Base-by-base conservation (phyloP, 2,329 filamentous ascomycete species). In the Lomentospora prolificans region DNA sequence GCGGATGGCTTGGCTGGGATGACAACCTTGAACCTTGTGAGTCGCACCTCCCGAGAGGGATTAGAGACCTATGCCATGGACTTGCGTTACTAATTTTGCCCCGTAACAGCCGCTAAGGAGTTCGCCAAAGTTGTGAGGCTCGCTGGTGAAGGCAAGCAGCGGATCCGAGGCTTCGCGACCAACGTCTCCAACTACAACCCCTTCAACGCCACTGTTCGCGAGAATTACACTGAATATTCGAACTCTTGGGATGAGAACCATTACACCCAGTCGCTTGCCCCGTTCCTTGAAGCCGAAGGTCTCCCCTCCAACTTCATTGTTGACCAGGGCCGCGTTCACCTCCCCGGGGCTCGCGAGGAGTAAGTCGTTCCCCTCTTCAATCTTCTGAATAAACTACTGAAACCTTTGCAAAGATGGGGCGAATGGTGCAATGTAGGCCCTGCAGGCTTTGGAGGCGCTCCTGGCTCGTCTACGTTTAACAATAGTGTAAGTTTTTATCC, bases 1-100 rank as follows among this genome's bases (percentile, higher is more conserved):
- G 77, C 24, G 81, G 82, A 57, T 85, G 82, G 82, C 72, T 85
- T 36, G 81, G 81, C 62, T 84, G 81, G 81, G 65, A 75, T n/a
- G 80, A 78, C 58, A 85, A 85, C 68, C 75, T 81, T 44, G 66
- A 66, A 10, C 66, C 71, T n/a, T 62, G 68, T 69, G 63, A 55
- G 63, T 57, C n/a, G 5, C 33, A 7, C 31, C 9, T 8, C 28
- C 14, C n/a, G 25, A 14, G 9, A 25, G 8, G 27, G 22, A 27
- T 19, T 27, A 53, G 19, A 9, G 14, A 31, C 22, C 12, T 17
- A n/a, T n/a, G 19, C 12, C 19, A 25, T 22, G 4, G 7, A 30
- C 24, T 17, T 19, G 12, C 12, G 4, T 3, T 17, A 25, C 44
- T 17, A 22, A 51, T 30, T 17, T n/a, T 44, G 48, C 41, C 24